Evolutionary conservation across 2,329 filamentous ascomycete genomes (phyloP), one percentile per base, ranked within the genome.

Genomic region (Xylogone sp.): DNA sequence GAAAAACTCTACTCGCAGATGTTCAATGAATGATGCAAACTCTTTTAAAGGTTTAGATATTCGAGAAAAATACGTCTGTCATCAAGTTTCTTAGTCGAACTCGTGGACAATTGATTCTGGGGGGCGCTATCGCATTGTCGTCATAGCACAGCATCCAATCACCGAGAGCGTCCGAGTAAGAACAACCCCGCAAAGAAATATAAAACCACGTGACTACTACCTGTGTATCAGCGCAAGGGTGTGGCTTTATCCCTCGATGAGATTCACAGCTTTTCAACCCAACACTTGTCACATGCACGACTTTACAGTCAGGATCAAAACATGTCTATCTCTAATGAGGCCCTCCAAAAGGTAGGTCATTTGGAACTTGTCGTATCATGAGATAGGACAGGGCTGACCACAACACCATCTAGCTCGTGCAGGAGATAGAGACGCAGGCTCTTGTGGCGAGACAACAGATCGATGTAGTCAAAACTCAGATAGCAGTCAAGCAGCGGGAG

Each of bases 291-390:
- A n/a, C n/a, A 47, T 27, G 10, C 19, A 47, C 19, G 10, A 27
- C 24, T 27, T 27, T 27, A 39, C 34, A 13, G 4, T 39, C 34
- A 39, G n/a, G 8, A 39, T 16, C 10, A 39, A n/a, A 80, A 63
- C 48, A 97, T 97, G 93, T 90, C 93, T 50, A 94, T 97, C 62
- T 87, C 92, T 49, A 96, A 95, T 65, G 90, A 96, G 74, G 91
- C 92, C 53, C 77, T 97, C 58, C 89, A 96, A 69, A 96, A 97
- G 86, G 93, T 93, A 67, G 29, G 31, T 52, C 19, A 42, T 44
- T 39, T 39, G 34, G 34, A 18, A 18, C 10, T 18, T 39, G 34
- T 21, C 16, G 18, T 43, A 44, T 12, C 44, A 48, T 46, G 34
- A 10, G 54, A 46, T 43, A 57, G 31, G 8, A 27, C 45, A 49